Base-by-base conservation (phyloP, 2,329 filamentous ascomycete genomes). In the Orbilia blumenaviensis region DNA sequence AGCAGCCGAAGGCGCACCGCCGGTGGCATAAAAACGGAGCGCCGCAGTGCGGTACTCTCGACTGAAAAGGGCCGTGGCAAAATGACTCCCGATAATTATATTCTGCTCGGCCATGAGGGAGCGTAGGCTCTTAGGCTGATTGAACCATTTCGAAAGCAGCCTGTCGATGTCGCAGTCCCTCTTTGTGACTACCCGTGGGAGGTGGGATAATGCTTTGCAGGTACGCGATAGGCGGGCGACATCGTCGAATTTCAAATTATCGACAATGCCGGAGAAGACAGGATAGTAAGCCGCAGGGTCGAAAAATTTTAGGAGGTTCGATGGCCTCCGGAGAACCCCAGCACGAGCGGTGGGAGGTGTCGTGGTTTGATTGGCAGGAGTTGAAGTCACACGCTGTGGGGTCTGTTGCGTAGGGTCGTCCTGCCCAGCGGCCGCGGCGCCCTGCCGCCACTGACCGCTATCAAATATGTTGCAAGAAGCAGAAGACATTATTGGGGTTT, bases 61-160 rank as follows among this genome's bases (percentile, higher is more conserved):
- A 23, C 71, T 75, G 46, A 75, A 75, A 50, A 75, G 58, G n/a
- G 63, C 54, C n/a, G 71, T 68, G 6, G 71, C 63, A 42, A 75
- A 75, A 42, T 75, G 71, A 41, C 71, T 75, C 18, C 71, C 71
- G 41, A 75, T 75, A n/a, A 75, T 42, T 23, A 66, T 60, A 52
- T 75, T 75, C 23, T 75, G 71, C 14, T 64, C 52, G 0, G 71
- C 71, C 71, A 75, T 75, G 8, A 75, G 27, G 0, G 63, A 29
- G 12, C 71, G 71, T 32, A 60, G 38, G 18, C 62, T n/a, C 16
- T 48, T 68, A 2, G 71, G 48, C 18, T 68, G 23, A 1, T 5
- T 18, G 18, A 75, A 75, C 44, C 48, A 75, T 10, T 36, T 46
- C 10, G 21, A 27, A 16, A 75, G 58, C 56, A 56, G 58, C n/a